Base-by-base conservation (phyloP, 2,329 filamentous ascomycete genomes). In the Cercospora zeina region DNA sequence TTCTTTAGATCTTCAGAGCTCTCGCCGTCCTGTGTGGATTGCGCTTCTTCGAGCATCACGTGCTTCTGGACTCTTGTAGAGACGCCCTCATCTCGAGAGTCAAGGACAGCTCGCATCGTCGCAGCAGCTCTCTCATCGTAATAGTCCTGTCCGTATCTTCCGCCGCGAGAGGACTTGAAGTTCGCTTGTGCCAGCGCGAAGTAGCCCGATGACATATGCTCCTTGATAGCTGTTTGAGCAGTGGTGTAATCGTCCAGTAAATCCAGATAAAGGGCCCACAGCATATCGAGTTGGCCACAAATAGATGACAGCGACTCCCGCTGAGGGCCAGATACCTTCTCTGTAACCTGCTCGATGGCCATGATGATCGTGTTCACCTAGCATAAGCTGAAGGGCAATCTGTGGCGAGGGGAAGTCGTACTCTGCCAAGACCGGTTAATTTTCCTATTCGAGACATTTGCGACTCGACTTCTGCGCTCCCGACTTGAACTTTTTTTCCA, bases 161-260 rank as follows among this genome's bases (percentile, higher is more conserved):
- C 83, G 11, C 87, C 83, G 11, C 66, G 63, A 21, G 64, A 84
- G 79, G 71, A 85, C 30, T 84, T 79, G 75, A 90, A 92, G 76
- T 92, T 91, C 64, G 90, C 89, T 61, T 89, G 84, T n/a, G 89
- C 87, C 42, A 93, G 80, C 66, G 78, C 76, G 31, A 82, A 70
- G 64, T 75, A 81, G 6, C 78, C 80, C 56, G 77, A 77, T 19
- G 82, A 77, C 66, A 90, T 83, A 19, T 84, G 76, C 11, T 73
- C 71, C 47, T 79, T 78, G 37, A 92, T 80, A 47, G 81, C 73
- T 27, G 77, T 71, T 62, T 85, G 84, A 2, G 89, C 81, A 19
- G 75, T 74, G 11, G 85, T 84, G 77, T 93, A 92, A 69, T 86
- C 78, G 73, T 92, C 82, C 1, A 93, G 77, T 1, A 89, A 80